Evolutionary conservation across 768 basidiomycete species (phyloP), one percentile per base, ranked within the genome.

Genomic region (Rhizopogon vesiculosus): DNA sequence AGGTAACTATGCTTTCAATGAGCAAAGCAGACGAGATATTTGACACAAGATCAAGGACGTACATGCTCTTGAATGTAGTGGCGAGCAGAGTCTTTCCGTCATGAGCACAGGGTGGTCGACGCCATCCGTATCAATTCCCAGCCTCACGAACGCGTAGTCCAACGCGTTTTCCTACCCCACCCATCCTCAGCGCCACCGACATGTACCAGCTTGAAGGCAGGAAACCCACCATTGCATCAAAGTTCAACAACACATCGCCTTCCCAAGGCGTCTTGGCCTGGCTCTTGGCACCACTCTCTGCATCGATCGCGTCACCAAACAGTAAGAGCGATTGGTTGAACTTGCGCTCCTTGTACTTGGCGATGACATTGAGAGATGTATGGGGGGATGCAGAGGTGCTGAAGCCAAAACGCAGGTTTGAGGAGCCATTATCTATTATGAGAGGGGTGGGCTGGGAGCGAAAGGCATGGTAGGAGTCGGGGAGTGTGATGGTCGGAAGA

Each of bases 81-180:
- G 93, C 25, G 93, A 91, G 53, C 86, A 86, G 2, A 98, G 74
- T 7, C 93, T 80, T 69, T 99, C 97, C 0, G 93, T 89, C 92
- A 98, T 97, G 55, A 97, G 73, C 18, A 99, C 77, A 0, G 95
- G 94, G 65, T 97, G 94, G 53, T 89, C 82, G 28, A 98, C 79
- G 10, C 79, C 78, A 2, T 84, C 73, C 0, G 85, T 79, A 62
- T 92, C 86, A 58, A 98, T 86, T 2, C 93, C 92, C 12, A 99
- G 78, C 51, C 87, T 85, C 56, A 93, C 78, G 67, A 98, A 93
- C 33, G 89, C 86, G 70, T 89, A 94, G 74, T 99, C 97, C 54
- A 99, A 74, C 7, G 91, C 91, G 68, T 92, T 86, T 79, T 99
- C 97, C 96, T 98, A 77, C 62, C 33, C 51, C 55, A 44, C 41